Evolutionary conservation across 2,329 filamentous ascomycete species (phyloP).

Genomic region (Zasmidium cellare): DNA sequence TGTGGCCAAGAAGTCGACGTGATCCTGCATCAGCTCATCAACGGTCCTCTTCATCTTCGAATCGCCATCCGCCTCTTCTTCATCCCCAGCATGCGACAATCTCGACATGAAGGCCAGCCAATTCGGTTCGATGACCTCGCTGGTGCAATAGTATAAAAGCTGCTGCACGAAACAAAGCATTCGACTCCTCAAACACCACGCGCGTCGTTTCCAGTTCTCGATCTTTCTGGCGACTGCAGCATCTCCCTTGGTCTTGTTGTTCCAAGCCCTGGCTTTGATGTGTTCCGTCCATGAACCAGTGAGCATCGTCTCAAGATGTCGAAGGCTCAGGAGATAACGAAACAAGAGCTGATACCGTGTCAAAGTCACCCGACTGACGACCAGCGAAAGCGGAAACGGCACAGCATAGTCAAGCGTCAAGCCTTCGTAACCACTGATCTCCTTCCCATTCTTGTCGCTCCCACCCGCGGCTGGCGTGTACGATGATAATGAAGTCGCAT

Average conservation of each 20-base stretch:
- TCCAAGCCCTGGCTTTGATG: conserved; percentile 77
- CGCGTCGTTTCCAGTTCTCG: conserved; percentile 88
- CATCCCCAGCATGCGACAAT: conserved; percentile 60
- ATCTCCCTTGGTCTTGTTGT: conserved; percentile 57
- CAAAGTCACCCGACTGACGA: conserved; percentile 95
- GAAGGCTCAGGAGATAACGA: conserved; percentile 85
- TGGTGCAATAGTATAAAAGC: conserved; percentile 92
- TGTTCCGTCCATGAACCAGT: conserved; percentile 89
- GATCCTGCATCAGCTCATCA: conserved; percentile 97
- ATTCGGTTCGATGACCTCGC: conserved; percentile 96
- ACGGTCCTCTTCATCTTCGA: conserved; percentile 67
- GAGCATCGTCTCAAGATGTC: conserved; percentile 84
- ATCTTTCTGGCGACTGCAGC: conserved; percentile 63
- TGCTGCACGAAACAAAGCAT: conserved; percentile 99
- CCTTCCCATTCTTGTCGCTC: conserved; percentile 73
- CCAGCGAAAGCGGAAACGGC: conserved; percentile 90
- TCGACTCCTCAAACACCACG: conserved; percentile 85
- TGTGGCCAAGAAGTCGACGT: conserved; percentile 96
- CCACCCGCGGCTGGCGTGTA: conserved; percentile 68
- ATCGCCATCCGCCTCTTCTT: conserved; percentile 41
- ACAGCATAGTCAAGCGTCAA: conserved; percentile 92
- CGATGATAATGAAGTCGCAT: conserved; percentile 53
- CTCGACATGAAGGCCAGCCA: conserved; percentile 93
- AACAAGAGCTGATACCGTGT: conserved; percentile 96
- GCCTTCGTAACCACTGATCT: conserved; percentile 86